Base-by-base conservation (phyloP, 2,329 filamentous ascomycete genomes). In the Moelleriella libera region DNA sequence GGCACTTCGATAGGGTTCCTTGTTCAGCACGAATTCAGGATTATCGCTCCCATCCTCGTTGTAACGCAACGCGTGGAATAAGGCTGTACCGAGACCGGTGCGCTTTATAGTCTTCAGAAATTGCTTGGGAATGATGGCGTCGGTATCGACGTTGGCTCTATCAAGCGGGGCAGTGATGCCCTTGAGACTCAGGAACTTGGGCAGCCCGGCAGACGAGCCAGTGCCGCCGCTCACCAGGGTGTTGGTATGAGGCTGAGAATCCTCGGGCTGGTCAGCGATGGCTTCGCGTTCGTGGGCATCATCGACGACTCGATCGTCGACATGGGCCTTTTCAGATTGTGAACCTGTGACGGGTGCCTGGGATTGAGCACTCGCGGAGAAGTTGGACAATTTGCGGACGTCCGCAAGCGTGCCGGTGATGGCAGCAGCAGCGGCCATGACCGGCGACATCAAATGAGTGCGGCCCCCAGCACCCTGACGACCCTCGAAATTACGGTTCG, bases 91-190 rank as follows among this genome's bases (percentile, higher is more conserved):
- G 8, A 98, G 84, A 54, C 92, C 92, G 2, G 90, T 94, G 50
- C 92, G 87, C 76, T 97, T 97, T 69, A 97, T 97, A 41, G 92
- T 98, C 74, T 97, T 98, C 53, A 98, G 78, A 72, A 97, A 98
- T 65, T 98, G 92, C 69, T 98, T 98, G 54, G 92, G 92, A 56
- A 98, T 98, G 67, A 97, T 96, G 61, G 90, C 90, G 60, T 98
- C 92, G n/a, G 92, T 98, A 70, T 98, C 92, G 57, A 96, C 82
- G 64, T 98, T 98, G 55, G 84, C 75, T 58, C 85, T 80, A 52
- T 95, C 85, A 66, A 98, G 71, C 2, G 88, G 87, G 9, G 89
- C 92, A 1, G 88, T 88, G 54, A 90, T 83, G 49, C 90, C 92
- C 68, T 85, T 90, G 56, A 94, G 78, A 44, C 80, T 76, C 29